phyloP scores from a whole-genome alignment of 805 yeast genomes.

The Kluyveromyces wickerhamii region DNA sequence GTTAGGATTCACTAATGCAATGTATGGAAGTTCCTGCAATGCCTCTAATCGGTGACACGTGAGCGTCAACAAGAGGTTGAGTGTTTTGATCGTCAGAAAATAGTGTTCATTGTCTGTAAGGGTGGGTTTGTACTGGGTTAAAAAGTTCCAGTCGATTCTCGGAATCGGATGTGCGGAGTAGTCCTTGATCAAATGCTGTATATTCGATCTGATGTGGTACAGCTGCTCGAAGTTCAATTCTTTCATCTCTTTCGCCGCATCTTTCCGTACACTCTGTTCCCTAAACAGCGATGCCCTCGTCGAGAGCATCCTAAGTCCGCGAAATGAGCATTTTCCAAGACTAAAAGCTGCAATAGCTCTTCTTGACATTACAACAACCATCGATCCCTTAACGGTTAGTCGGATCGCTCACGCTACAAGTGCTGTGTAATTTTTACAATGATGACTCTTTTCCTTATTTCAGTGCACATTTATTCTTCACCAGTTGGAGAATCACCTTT shows the following conservation, averaged over 20 bases:
- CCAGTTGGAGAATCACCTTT: no score
- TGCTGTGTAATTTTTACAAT: no score
- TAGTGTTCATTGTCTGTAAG: slow-evolving; percentile 26
- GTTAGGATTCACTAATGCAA: slow-evolving; percentile 80
- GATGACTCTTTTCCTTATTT: no score
- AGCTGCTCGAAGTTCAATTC: slow-evolving; percentile 38
- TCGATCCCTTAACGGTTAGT: no score
- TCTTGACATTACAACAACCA: no score
- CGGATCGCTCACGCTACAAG: no score
- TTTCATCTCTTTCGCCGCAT: slow-evolving; percentile 7
- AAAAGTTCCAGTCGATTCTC: slow-evolving; percentile 42
- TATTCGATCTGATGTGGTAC: slow-evolving; percentile 48
- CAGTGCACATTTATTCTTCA: no score
- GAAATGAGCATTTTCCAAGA: no score
- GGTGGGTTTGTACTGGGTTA: slow-evolving; percentile 36
- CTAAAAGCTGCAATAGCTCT: no score
- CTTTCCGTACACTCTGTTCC: no score
- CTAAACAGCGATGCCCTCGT: no score
- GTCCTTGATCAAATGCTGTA: slow-evolving; percentile 51
- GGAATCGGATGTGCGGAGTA: slow-evolving; percentile 48
- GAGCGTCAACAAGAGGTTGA: slow-evolving; percentile 47
- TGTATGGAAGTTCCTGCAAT: slow-evolving; percentile 70
- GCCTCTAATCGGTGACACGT: slow-evolving; percentile 66
- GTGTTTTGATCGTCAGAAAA: slow-evolving; percentile 45
- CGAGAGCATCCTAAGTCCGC: no score